Evolutionary conservation across 2,329 filamentous ascomycete genomes (phyloP).

Genomic region (Lachnellula cervina): DNA sequence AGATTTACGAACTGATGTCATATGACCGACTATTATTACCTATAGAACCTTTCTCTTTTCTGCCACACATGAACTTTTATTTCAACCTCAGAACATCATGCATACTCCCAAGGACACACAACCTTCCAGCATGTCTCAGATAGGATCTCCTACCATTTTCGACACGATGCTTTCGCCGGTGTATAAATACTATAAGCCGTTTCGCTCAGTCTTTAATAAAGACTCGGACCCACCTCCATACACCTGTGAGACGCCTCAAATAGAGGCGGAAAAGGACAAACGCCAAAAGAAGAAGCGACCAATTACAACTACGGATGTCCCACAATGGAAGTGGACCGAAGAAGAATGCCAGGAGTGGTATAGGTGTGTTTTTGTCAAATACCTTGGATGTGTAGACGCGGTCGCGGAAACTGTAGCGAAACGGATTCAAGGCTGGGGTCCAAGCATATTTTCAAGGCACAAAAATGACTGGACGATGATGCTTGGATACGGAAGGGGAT

Average conservation of each 20-base stretch:
- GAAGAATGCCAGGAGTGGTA: neutral
- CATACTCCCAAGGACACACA: too few relatives aligned
- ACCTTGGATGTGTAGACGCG: neutral
- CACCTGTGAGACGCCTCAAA: neutral
- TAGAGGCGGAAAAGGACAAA: neutral
- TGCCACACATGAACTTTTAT: too few relatives aligned
- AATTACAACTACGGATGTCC: neutral
- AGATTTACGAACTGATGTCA: too few relatives aligned
- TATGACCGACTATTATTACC: too few relatives aligned
- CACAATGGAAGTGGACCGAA: neutral
- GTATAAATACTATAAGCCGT: too few relatives aligned
- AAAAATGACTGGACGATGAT: neutral
- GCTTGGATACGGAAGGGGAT: neutral
- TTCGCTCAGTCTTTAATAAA: too few relatives aligned
- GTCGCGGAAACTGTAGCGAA: neutral
- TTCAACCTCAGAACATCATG: too few relatives aligned
- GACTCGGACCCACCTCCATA: neutral
- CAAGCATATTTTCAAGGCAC: neutral
- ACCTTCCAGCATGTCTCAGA: too few relatives aligned
- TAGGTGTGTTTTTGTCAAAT: neutral
- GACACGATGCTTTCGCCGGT: too few relatives aligned
- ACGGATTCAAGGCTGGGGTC: neutral
- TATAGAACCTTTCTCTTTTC: too few relatives aligned
- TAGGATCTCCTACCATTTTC: too few relatives aligned
- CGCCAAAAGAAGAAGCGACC: neutral